Evolutionary conservation across 345 rosid genomes (phyloP), one percentile per base, ranked within the genome.

Genomic region (Eutrema japonicum): DNA sequence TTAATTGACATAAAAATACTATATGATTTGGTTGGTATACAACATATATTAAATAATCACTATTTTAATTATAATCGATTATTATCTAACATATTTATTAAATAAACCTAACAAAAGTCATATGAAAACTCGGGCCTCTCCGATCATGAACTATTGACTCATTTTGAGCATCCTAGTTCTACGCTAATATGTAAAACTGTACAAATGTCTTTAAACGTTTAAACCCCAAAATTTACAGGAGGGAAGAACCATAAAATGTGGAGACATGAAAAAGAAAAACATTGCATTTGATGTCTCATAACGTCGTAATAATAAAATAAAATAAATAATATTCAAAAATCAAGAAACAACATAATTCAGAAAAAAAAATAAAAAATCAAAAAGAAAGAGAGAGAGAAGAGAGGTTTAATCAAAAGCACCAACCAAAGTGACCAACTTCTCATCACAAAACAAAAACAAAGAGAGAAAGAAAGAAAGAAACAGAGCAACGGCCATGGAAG

Each of bases 401-500:
- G 53, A 53, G 59, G 22, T 49, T 48, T 10, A 48, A 77, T 64
- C 76, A 56, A 77, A 70, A 57, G 67, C 72, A 46, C 66, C 62
- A 59, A 51, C 68, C 68, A 68, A 59, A 61, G 62, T 73, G 18
- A 69, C 57, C 64, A 63, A 55, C 75, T 55, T 62, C 52, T 66
- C 55, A 52, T 43, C 56, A 68, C 56, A 60, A 40, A 40, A 59
- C 48, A 0, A 71, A 16, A 30, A 30, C 32, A 30, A 12, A 62
- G 54, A 70, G 60, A 18, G 22, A 18, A 18, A 46, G 32, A 12
- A 6, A 56, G 43, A 56, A 46, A 48, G 30, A 71, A 65, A 69
- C 29, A 57, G 13, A 81, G 32, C 4, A 62, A 42, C 16, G 1
- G 1, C 79, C 78, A 91, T 89, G 95, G 92, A 65, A 77, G 90